Base-by-base conservation (phyloP, 768 basidiomycete species). In the Zangia roseola region DNA sequence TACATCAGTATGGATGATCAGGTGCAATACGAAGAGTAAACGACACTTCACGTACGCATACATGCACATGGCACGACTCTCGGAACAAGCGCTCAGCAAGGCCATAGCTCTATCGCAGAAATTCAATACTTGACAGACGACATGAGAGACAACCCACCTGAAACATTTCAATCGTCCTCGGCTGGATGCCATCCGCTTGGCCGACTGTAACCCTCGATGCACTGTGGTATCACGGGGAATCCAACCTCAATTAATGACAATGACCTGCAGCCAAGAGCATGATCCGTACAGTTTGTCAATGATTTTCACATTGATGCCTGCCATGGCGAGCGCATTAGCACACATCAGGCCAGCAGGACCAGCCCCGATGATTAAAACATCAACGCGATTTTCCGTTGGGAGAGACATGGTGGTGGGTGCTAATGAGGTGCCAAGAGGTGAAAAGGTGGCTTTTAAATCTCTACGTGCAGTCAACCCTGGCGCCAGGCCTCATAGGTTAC, bases 51-150 rank as follows among this genome's bases (percentile, higher is more conserved):
- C 80, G 50, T 63, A 88, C 88, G 43, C 80, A 81, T 67, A 80
- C 76, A 51, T 87, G 80, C 74, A 89, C 74, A 41, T 86, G 84
- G 49, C 81, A 82, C 6, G 80, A 86, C 56, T 88, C 79, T 37
- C 66, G 73, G 23, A 89, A 50, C 20, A 91, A 60, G 4, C 78
- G 74, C n/a, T 88, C 82, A 0, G 79, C 84, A 5, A 91, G 74
- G 6, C 88, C 88, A 67, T 90, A 90, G 53, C 87, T 91, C 87
- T 90, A 13, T 35, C 43, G 10, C 7, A 17, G 6, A 19, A 7
- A 25, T 31, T 44, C 6, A 1, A 45, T 10, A 20, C 3, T 9
- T 16, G 23, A 16, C 14, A 8, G 13, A 31, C 10, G 36, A 10
- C 5, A 28, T 28, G 30, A 26, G 12, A 10, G n/a, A 17, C 6